These are phyloP conservation scores for Clitopilus hobsonii DNA, from an alignment of 768 basidiomycete species.

Conservation along the genomic window DNA sequence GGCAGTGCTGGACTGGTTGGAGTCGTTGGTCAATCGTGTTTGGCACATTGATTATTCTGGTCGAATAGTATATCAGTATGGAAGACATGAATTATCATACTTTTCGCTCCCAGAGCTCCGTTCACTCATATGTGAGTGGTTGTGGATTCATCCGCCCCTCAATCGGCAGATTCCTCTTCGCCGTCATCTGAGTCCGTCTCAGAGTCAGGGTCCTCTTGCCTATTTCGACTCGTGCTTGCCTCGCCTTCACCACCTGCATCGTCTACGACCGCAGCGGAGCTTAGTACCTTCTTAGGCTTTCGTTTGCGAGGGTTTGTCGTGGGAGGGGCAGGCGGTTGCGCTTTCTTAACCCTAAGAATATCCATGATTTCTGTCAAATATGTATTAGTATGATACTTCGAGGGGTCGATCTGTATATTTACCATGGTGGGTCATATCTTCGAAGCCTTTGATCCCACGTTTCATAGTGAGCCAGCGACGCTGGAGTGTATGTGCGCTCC, in stretches of 20 bases:
- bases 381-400: constrained; percentile 6
- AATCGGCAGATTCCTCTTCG: neutral
- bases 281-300: constrained; percentile 48
- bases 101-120: neutral
- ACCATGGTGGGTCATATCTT: constrained; percentile 82
- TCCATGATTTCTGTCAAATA: constrained; percentile 67
- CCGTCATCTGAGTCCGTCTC: neutral
- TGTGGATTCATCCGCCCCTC: neutral
- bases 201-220: neutral
- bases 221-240: neutral
- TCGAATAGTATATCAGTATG: neutral
- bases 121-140: neutral
- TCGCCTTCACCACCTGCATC: constrained; percentile 16
- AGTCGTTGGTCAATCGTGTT: neutral
- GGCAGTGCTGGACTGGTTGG: neutral
- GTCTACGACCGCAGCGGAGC: constrained; percentile 31
- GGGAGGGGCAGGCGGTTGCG: constrained; percentile 39
- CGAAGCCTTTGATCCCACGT: constrained; percentile 66
- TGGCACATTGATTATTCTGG: neutral
- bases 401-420: neutral
- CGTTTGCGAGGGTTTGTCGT: constrained; percentile 23
- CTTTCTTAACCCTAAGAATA: constrained; percentile 71
- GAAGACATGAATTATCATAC: neutral
- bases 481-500: constrained; percentile 78
- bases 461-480: constrained; percentile 82